Evolutionary conservation across 139 green algal genomes (phyloP).

Genomic region (Micromonas pusilla): DNA sequence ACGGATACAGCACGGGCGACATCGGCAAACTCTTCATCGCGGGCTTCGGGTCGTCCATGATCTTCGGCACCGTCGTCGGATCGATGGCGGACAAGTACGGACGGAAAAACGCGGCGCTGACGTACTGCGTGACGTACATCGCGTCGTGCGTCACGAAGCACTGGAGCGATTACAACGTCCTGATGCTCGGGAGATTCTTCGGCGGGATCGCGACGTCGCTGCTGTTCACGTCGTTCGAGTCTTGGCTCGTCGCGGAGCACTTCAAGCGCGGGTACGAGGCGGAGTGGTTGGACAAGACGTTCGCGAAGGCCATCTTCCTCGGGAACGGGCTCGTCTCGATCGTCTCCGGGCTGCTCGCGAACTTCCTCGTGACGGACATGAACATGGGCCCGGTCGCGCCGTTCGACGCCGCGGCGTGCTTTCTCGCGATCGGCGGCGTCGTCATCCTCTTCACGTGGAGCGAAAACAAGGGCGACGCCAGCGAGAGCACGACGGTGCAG

Average conservation of each 20-base stretch:
- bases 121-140: conserved; percentile 81
- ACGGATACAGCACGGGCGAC: conserved; percentile 61
- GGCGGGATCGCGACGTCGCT: conserved; percentile 93
- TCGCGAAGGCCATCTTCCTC: conserved; percentile 88
- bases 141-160: conserved; percentile 92
- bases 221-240: conserved; percentile 95
- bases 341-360: conserved; percentile 75
- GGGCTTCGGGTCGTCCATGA: conserved; percentile 90
- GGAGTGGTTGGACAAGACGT: conserved; percentile 74
- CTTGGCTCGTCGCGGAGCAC: conserved; percentile 89
- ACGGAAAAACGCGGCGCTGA: conserved; percentile 75
- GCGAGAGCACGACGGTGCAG: conserved; percentile 27
- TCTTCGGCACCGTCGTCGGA: conserved; percentile 93
- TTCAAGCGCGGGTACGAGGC: conserved; percentile 70
- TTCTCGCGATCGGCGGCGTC: conserved; percentile 68
- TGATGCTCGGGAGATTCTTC: conserved; percentile 86
- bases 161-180: conserved; percentile 74
- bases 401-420: conserved; percentile 80
- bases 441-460: conserved; percentile 75
- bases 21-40: conserved; percentile 97
- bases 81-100: conserved; percentile 86
- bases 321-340: conserved; percentile 96
- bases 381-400: conserved; percentile 80
- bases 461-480: conserved; percentile 87
- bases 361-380: conserved; percentile 71